phyloP scores from a whole-genome alignment of 2,329 filamentous ascomycete genomes.

The Fusarium cicatricum region DNA sequence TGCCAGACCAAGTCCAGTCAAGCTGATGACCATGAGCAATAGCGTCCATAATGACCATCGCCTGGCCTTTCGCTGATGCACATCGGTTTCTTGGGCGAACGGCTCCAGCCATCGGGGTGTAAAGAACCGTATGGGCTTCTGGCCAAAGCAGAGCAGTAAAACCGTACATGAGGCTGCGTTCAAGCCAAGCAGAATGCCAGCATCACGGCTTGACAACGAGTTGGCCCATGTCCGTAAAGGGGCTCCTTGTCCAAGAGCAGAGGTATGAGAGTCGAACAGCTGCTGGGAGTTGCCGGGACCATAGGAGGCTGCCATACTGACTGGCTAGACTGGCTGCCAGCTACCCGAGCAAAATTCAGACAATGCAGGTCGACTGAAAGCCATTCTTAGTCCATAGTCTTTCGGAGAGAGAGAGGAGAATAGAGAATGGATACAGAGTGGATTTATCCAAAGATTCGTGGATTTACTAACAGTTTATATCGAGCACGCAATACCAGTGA shows the following conservation, averaged over 20 bases:
- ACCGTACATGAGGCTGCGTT: conserved; percentile 42
- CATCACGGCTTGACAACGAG: conserved; percentile 17
- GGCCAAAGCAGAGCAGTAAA: conserved; percentile 43
- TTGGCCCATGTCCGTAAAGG: conserved; percentile 1
- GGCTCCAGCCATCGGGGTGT: conserved; percentile 53
- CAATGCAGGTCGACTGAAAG: not conserved
- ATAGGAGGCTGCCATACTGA: conserved; percentile 24
- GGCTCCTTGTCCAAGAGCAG: not conserved
- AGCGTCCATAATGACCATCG: conserved; percentile 53
- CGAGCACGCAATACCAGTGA: not conserved
- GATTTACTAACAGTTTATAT: not conserved
- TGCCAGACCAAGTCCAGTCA: conserved; percentile 48
- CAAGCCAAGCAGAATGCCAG: conserved; percentile 32
- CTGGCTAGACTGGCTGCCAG: not conserved
- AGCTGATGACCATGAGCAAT: conserved; percentile 45
- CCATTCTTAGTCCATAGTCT: conserved; percentile 15
- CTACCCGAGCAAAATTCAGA: not conserved
- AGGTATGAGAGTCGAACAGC: not conserved
- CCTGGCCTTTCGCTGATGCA: conserved; percentile 35
- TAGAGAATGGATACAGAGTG: not conserved
- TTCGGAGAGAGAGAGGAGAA: not conserved
- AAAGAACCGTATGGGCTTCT: conserved; percentile 36
- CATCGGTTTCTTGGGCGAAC: conserved; percentile 53
- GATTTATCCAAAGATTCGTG: not conserved
- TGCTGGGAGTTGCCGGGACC: conserved; percentile 20